Conservation (phyloP, 768 basidiomycete species). For the Kwoniella heveanensis region DNA sequence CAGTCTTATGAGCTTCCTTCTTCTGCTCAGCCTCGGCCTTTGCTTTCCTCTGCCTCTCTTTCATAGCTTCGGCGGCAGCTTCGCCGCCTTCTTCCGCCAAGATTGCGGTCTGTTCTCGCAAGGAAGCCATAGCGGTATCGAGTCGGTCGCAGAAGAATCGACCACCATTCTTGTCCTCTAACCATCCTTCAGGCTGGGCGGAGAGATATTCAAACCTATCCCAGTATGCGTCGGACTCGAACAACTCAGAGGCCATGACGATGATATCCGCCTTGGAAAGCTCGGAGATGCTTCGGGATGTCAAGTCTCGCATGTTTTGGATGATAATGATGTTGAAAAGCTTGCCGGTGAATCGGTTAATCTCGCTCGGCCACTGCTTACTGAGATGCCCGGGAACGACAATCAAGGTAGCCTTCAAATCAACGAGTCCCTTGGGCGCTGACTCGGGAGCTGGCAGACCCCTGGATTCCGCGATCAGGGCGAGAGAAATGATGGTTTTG, state of each 20-base stretch:
- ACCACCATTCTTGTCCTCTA: slow-evolving; percentile 65
- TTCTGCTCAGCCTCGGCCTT: slow-evolving; percentile 58
- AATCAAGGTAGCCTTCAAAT: slow-evolving; percentile 77
- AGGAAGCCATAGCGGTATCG: slow-evolving; percentile 63
- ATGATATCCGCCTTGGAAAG: slow-evolving; percentile 81
- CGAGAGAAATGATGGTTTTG: slow-evolving; percentile 92
- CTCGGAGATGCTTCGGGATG: slow-evolving; percentile 70
- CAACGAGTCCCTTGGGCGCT: slow-evolving; percentile 57
- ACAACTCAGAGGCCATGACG: slow-evolving; percentile 81
- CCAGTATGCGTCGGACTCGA: slow-evolving; percentile 70
- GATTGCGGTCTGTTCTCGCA: slow-evolving; percentile 69
- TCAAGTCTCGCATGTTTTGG: slow-evolving; percentile 70
- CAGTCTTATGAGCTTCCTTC: slow-evolving; percentile 46
- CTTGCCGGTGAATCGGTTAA: slow-evolving; percentile 72
- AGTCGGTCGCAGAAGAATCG: slow-evolving; percentile 87
- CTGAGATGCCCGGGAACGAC: slow-evolving; percentile 88
- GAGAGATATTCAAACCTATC: slow-evolving; percentile 46
- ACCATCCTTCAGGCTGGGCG: slow-evolving; percentile 44
- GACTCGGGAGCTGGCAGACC: slow-evolving; percentile 49
- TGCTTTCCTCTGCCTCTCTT: slow-evolving; percentile 63
- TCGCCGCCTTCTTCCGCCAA: slow-evolving; percentile 68
- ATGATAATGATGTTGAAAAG: slow-evolving; percentile 69
- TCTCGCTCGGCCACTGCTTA: slow-evolving; percentile 86
- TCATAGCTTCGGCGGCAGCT: slow-evolving; percentile 68
- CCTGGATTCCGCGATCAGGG: slow-evolving; percentile 72